Percentiles rank a stretch among this genome's conserved stretches.
Evolutionary conservation across 345 rosid species (phyloP).

Genomic region (Salix purpurea): DNA sequence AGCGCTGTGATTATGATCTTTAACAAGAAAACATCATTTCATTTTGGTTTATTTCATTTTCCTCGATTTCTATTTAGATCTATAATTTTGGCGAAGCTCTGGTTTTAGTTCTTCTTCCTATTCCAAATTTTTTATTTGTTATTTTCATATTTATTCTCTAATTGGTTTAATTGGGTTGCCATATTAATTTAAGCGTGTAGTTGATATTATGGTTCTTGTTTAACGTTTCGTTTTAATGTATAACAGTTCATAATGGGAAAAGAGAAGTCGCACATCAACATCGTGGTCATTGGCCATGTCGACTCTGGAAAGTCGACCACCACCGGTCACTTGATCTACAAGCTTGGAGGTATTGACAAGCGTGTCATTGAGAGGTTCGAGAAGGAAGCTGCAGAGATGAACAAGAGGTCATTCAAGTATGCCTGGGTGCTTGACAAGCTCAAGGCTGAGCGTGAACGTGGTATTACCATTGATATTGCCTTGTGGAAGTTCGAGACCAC

Average conservation of each 20-base stretch:
- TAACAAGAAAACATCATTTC: no score
- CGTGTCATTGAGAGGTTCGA: conserved; percentile 82
- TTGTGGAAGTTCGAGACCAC: conserved; percentile 81
- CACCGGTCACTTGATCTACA: conserved; percentile 76
- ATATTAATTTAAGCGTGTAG: no score
- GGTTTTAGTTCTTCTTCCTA: no score
- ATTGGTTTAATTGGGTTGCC: no score
- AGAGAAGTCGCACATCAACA: conserved; percentile 73
- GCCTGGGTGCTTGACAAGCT: conserved; percentile 89
- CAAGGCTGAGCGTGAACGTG: conserved; percentile 85
- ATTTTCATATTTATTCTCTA: no score
- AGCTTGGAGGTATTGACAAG: conserved; percentile 84
- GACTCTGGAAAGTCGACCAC: conserved; percentile 90
- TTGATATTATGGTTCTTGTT: no score
- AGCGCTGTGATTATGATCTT: not conserved
- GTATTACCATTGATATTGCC: conserved; percentile 83
- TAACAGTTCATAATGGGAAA: conserved; percentile 48
- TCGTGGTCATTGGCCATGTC: conserved; percentile 86
- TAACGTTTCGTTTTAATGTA: not conserved
- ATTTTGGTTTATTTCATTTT: not conserved
- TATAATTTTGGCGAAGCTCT: not conserved
- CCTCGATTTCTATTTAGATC: not conserved
- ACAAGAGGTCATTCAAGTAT: conserved; percentile 83
- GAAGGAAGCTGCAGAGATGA: conserved; percentile 94
- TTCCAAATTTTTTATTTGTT: no score